Evolutionary conservation across 164 flowering plant genomes (phyloP).

Genomic region (Nelumbo lutea): DNA sequence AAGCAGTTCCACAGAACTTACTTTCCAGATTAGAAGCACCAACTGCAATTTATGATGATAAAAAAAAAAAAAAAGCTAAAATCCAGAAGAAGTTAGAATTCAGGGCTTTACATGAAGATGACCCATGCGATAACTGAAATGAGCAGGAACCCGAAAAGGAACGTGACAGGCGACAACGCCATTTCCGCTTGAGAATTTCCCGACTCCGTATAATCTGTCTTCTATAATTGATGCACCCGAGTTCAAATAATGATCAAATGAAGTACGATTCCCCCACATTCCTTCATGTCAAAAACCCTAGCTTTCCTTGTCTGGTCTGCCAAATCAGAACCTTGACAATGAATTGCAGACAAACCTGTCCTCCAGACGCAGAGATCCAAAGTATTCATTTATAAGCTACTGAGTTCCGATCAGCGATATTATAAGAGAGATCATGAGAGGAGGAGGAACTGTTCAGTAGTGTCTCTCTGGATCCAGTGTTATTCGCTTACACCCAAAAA

Average conservation of each 20-base stretch:
- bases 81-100: background rate
- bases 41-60: too few species aligned
- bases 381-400: background rate
- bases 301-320: background rate
- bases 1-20: too few species aligned
- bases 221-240: background rate
- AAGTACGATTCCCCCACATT: slow-evolving; percentile 15
- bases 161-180: slow-evolving; percentile 76
- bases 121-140: slow-evolving; percentile 71
- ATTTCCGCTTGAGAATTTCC: slow-evolving; percentile 24
- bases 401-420: slow-evolving; percentile 30
- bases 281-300: slow-evolving; percentile 22
- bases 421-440: slow-evolving; percentile 6
- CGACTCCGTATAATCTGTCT: slow-evolving; percentile 9
- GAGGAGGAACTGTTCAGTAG: background rate
- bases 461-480: slow-evolving; percentile 14
- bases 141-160: slow-evolving; percentile 63
- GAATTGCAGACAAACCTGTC: slow-evolving; percentile 7
- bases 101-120: slow-evolving; percentile 59
- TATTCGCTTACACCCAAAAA: background rate
- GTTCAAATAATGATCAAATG: background rate
- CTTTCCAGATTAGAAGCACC: too few species aligned
- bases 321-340: background rate
- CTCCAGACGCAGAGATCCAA: slow-evolving; percentile 8
- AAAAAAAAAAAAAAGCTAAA: too few species aligned